phyloP scores from a whole-genome alignment of 1,139 yeast genomes.

The Pichia sp. region DNA sequence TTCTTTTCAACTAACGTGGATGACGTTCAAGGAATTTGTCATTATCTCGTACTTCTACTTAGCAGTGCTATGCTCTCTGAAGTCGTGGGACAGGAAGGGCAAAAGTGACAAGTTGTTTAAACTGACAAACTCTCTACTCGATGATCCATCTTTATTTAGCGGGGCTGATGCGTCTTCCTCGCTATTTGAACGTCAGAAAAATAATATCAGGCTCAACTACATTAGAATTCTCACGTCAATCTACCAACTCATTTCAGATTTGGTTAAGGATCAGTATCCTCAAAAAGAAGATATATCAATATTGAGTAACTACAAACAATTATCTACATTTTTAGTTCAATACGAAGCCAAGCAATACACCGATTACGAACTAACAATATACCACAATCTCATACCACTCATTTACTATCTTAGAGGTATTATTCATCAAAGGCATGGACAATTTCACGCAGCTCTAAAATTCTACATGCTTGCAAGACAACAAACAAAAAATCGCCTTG shows the following conservation, averaged over 20 bases:
- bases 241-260: slow-evolving; percentile 32
- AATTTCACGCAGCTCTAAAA: slow-evolving; percentile 33
- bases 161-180: neutral
- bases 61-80: slow-evolving; percentile 24
- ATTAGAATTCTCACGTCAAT: slow-evolving; percentile 27
- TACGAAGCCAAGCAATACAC: slow-evolving; percentile 30
- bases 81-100: slow-evolving; percentile 29
- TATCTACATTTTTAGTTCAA: slow-evolving; percentile 27
- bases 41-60: slow-evolving; percentile 31
- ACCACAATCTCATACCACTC: slow-evolving; percentile 31
- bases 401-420: slow-evolving; percentile 35
- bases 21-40: slow-evolving; percentile 36
- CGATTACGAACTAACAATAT: slow-evolving; percentile 30
- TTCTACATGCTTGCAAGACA: slow-evolving; percentile 15
- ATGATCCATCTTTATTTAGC: neutral
- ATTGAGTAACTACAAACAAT: slow-evolving; percentile 20
- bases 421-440: slow-evolving; percentile 32
- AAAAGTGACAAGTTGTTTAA: slow-evolving; percentile 32
- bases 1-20: slow-evolving; percentile 30
- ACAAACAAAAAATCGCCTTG: neutral
- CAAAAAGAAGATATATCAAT: slow-evolving; percentile 9
- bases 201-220: slow-evolving; percentile 24
- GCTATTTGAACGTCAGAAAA: slow-evolving; percentile 16
- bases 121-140: neutral
- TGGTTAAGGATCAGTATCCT: slow-evolving; percentile 24